Conservation (phyloP, 139 green algal species). For the Chlorella sp. region DNA sequence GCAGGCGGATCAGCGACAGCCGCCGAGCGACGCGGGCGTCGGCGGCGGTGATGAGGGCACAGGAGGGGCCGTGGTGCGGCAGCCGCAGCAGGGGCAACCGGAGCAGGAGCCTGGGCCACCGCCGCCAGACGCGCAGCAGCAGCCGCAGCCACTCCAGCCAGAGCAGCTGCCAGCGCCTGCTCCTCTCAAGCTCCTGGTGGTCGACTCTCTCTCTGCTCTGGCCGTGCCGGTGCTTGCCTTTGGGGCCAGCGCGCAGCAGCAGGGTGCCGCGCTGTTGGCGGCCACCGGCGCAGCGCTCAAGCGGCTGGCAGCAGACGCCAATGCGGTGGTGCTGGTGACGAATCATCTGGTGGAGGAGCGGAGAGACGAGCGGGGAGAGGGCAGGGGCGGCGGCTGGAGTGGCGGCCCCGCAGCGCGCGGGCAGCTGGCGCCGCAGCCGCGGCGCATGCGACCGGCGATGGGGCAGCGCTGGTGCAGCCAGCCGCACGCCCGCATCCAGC, state of each 20-base stretch:
- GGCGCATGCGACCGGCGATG: constrained; percentile 33
- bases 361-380: constrained; percentile 20
- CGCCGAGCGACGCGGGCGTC: too few relatives aligned
- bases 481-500: constrained; percentile 20
- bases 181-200: constrained; percentile 15
- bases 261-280: constrained; percentile 37
- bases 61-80: too few relatives aligned
- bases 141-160: neutral
- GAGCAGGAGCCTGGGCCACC: neutral
- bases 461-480: constrained; percentile 40
- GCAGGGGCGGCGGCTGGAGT: constrained; percentile 15
- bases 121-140: neutral
- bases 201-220: constrained; percentile 30
- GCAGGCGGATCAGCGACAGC: neutral
- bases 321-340: constrained; percentile 29
- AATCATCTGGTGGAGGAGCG: constrained; percentile 41
- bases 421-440: too few relatives aligned
- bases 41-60: too few relatives aligned
- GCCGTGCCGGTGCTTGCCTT: constrained; percentile 24
- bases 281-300: constrained; percentile 5
- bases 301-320: neutral
- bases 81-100: neutral
- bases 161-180: too few relatives aligned
- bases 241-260: constrained; percentile 21
- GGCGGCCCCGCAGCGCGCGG: too few relatives aligned